Conservation (phyloP, 352 stramenopile genomes). For the Globisporangium lucens region DNA sequence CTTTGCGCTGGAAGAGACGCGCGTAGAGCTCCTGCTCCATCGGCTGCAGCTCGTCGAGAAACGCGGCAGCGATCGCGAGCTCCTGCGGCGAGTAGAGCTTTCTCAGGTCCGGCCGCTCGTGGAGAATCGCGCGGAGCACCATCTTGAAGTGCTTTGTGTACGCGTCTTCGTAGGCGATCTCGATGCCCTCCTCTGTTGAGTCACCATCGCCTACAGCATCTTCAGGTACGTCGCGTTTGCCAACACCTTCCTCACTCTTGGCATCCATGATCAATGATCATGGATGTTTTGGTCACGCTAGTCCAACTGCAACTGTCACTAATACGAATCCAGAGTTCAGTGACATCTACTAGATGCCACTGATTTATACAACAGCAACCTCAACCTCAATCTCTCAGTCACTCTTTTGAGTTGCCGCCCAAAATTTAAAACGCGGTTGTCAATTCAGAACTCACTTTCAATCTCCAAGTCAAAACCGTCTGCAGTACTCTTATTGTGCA, state of each 20-base stretch:
- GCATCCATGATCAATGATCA: not conserved
- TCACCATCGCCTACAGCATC: not conserved
- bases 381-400: not conserved
- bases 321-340: not conserved
- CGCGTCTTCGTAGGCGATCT: conserved; percentile 36
- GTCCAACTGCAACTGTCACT: conserved; percentile 7
- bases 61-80: conserved; percentile 34
- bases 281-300: too few relatives aligned
- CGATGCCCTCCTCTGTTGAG: not conserved
- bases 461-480: not conserved
- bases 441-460: not conserved
- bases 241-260: not conserved
- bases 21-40: conserved; percentile 70
- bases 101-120: conserved; percentile 43
- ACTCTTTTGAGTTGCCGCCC: conserved; percentile 6
- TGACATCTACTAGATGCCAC: not conserved
- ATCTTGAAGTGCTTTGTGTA: conserved; percentile 64
- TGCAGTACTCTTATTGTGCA: conserved; percentile 5
- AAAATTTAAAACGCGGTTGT: conserved; percentile 7
- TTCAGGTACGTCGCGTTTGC: not conserved
- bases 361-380: too few relatives aligned
- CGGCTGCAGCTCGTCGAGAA: conserved; percentile 43
- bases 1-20: conserved; percentile 74
- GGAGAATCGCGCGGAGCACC: conserved; percentile 44
- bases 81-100: conserved; percentile 48